phyloP scores from a whole-genome alignment of 305 asterid species.

The Fraxinus floribunda region DNA sequence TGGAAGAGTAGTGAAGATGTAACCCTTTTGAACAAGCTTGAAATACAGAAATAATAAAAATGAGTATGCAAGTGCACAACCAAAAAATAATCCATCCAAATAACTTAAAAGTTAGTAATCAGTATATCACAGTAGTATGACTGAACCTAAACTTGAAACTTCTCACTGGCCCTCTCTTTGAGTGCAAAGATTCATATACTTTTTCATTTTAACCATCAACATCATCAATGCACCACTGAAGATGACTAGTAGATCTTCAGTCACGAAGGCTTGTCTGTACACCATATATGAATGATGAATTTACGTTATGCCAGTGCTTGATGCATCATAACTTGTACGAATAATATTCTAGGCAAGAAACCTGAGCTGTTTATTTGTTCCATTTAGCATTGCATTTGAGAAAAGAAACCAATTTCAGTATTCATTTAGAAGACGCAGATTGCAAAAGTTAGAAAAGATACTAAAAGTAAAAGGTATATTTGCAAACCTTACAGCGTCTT shows the following conservation, averaged over 20 bases:
- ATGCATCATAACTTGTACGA: not conserved
- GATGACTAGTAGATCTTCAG: conserved; percentile 3
- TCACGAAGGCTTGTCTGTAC: not conserved
- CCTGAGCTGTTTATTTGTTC: not conserved
- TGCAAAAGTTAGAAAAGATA: too few species aligned
- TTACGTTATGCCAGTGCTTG: not conserved
- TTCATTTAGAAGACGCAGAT: not conserved
- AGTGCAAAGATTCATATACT: not conserved
- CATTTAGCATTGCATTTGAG: not conserved
- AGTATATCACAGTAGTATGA: not conserved
- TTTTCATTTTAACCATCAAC: conserved; percentile 1
- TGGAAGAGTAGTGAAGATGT: too few species aligned
- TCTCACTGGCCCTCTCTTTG: not conserved
- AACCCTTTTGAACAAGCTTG: too few species aligned
- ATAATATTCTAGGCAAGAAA: too few species aligned
- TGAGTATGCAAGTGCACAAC: too few species aligned
- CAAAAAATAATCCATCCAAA: not conserved
- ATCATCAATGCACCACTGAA: conserved; percentile 4
- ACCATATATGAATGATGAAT: not conserved
- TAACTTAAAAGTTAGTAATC: not conserved
- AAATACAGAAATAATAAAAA: too few species aligned
- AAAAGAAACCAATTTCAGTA: not conserved
- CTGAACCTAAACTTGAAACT: not conserved
- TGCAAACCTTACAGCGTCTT: too few species aligned
- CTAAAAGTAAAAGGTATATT: too few species aligned